Evolutionary conservation across 192 early-diverging fungal genomes (phyloP).

Genomic region (Coemansia sp.): DNA sequence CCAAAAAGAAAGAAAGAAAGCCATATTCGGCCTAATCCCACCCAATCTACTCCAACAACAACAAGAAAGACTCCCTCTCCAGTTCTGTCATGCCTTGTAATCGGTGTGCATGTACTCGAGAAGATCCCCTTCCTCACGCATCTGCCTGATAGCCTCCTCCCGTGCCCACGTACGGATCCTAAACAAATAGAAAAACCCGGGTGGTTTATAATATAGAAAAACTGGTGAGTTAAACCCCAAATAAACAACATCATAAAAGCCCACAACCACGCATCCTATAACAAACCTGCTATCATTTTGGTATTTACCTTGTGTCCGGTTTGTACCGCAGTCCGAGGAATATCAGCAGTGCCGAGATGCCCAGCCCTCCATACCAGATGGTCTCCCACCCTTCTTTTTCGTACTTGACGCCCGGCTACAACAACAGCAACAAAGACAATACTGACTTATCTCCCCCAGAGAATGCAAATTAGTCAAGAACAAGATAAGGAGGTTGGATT

Average conservation of each 20-base stretch:
- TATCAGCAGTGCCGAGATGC: constrained; percentile 60
- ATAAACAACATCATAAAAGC: neutral
- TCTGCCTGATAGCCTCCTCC: constrained; percentile 71
- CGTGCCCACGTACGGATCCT: constrained; percentile 74
- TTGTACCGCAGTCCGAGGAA: constrained; percentile 65
- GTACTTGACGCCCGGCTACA: constrained; percentile 64
- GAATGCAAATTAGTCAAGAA: neutral
- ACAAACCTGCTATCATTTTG: too few species aligned
- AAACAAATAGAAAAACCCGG: constrained; percentile 1
- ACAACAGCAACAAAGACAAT: constrained; percentile 36
- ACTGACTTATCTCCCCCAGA: neutral
- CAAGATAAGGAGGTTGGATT: neutral
- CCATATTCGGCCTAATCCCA: neutral
- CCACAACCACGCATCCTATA: neutral
- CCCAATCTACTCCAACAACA: too few species aligned
- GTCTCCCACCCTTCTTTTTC: constrained; percentile 77
- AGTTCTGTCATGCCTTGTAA: constrained; percentile 27
- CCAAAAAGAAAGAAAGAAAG: constrained; percentile 10
- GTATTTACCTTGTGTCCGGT: constrained; percentile 80
- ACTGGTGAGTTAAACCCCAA: neutral
- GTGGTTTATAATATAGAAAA: neutral
- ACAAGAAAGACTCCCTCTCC: neutral
- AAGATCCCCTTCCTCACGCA: constrained; percentile 66
- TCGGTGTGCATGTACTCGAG: constrained; percentile 62
- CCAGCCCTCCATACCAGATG: constrained; percentile 63